These are phyloP conservation scores for Calonectria montana DNA, from an alignment of 2,329 filamentous ascomycete species.

Conservation along the genomic window DNA sequence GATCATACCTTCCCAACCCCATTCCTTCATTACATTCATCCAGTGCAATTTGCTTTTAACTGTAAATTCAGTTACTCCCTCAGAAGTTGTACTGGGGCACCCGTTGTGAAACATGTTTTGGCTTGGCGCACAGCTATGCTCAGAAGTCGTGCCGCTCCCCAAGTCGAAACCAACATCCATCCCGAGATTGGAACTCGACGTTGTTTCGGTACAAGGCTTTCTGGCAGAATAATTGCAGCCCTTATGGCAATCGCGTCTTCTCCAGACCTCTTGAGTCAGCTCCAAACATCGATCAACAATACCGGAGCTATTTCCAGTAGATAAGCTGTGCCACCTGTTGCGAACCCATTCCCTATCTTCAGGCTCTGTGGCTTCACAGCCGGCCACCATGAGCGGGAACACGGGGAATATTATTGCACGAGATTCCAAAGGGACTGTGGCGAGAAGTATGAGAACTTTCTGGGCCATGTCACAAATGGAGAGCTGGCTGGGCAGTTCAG, in stretches of 20 bases:
- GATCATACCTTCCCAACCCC: slow-evolving; percentile 32
- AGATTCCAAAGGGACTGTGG: slow-evolving; percentile 22
- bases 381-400: slow-evolving; percentile 26
- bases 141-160: neutral
- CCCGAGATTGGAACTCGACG: neutral
- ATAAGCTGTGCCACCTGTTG: slow-evolving; percentile 19
- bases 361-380: slow-evolving; percentile 20
- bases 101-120: neutral
- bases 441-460: slow-evolving; percentile 25
- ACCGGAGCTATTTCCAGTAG: slow-evolving; percentile 22
- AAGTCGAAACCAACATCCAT: neutral
- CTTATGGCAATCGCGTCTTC: slow-evolving; percentile 16
- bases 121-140: neutral
- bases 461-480: slow-evolving; percentile 17
- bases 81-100: neutral
- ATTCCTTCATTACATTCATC: slow-evolving; percentile 28
- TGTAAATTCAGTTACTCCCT: neutral
- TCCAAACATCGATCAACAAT: slow-evolving; percentile 26
- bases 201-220: neutral
- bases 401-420: slow-evolving; percentile 21
- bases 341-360: slow-evolving; percentile 30
- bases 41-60: slow-evolving; percentile 26
- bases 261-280: slow-evolving; percentile 29
- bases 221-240: neutral
- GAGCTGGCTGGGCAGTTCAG: slow-evolving; percentile 19